These are phyloP conservation scores for Starmerella floris DNA, from an alignment of 805 yeast species.

Conservation along the genomic window DNA sequence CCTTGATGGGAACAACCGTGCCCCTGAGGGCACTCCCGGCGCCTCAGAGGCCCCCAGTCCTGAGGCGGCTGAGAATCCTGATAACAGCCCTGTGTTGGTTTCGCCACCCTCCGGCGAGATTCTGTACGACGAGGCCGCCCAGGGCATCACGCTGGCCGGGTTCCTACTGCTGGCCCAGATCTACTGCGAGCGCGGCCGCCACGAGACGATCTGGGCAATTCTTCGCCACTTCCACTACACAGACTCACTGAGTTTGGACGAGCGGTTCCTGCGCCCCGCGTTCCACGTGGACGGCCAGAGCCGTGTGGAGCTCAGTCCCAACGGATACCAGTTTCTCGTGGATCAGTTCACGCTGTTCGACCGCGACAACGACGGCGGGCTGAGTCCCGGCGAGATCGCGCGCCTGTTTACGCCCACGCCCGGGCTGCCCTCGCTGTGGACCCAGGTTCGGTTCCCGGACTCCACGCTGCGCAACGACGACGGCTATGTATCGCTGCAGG, in stretches of 20 bases:
- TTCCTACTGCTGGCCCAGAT: constrained; percentile 64
- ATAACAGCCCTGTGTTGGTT: not conserved
- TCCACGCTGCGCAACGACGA: constrained; percentile 82
- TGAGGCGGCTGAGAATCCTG: not conserved
- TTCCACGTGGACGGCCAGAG: constrained; percentile 60
- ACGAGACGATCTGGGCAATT: constrained; percentile 95
- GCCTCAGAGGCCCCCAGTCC: not conserved
- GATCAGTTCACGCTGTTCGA: constrained; percentile 81
- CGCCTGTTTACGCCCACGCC: constrained; percentile 79
- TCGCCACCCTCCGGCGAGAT: constrained; percentile 7
- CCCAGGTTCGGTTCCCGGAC: constrained; percentile 68
- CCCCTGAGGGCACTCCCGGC: not conserved
- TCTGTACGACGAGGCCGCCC: constrained; percentile 16
- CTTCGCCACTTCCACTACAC: constrained; percentile 80
- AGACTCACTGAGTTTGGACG: constrained; percentile 74
- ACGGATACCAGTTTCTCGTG: constrained; percentile 82
- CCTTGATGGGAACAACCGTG: not conserved
- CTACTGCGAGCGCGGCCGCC: constrained; percentile 83
- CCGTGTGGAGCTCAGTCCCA: constrained; percentile 83
- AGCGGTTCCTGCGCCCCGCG: constrained; percentile 63
- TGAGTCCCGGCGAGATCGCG: constrained; percentile 57
- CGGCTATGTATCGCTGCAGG: constrained; percentile 84
- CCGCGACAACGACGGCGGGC: constrained; percentile 92
- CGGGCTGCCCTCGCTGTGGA: constrained; percentile 82
- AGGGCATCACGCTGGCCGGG: constrained; percentile 60